Percentiles rank a stretch among this genome's conserved stretches.
Evolutionary conservation across 2,329 filamentous ascomycete genomes (phyloP).

Genomic region (Cladophialophora yegresii): DNA sequence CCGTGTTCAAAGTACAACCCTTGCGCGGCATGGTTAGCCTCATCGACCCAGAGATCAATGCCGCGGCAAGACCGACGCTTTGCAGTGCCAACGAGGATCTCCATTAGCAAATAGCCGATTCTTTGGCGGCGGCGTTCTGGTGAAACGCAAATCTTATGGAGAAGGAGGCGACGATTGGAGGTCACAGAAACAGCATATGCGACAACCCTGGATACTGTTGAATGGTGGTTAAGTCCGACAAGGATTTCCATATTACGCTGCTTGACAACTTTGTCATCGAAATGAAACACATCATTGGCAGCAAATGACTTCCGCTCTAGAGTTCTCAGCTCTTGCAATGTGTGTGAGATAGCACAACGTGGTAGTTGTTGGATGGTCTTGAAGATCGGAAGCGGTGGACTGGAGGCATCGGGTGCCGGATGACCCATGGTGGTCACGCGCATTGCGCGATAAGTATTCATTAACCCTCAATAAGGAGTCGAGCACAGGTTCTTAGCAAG

Average conservation of each 20-base stretch:
- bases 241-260: constrained; percentile 29
- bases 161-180: constrained; percentile 48
- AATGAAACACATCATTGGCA: constrained; percentile 54
- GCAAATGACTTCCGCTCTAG: constrained; percentile 55
- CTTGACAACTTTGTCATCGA: constrained; percentile 41
- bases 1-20: constrained; percentile 50
- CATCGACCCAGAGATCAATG: constrained; percentile 57
- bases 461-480: background rate
- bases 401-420: background rate
- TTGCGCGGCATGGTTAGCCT: constrained; percentile 49
- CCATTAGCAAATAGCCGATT: constrained; percentile 50
- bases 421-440: background rate
- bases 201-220: constrained; percentile 33
- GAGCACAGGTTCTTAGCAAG: background rate
- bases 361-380: constrained; percentile 18
- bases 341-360: constrained; percentile 13
- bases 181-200: constrained; percentile 54
- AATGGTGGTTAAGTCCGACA: constrained; percentile 14
- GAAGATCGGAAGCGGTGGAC: constrained; percentile 8
- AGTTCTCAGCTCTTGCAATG: constrained; percentile 25
- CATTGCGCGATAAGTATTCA: background rate
- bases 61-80: constrained; percentile 51
- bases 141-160: constrained; percentile 57
- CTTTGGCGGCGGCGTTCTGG: constrained; percentile 51
- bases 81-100: constrained; percentile 47